Conservation (phyloP, 2,329 filamentous ascomycete species). For the Colletotrichum sp. region DNA sequence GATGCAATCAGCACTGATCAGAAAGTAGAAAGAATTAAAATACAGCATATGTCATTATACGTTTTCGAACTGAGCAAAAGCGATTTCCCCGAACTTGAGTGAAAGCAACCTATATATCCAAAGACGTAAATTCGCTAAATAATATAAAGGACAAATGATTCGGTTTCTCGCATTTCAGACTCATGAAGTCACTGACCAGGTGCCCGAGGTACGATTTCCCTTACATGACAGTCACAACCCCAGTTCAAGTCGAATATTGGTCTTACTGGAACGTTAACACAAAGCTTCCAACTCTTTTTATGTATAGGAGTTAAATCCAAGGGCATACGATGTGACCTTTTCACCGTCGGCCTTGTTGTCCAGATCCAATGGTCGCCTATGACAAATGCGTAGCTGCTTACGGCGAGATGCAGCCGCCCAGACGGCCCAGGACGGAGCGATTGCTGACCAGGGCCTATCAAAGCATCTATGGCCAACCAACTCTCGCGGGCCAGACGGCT, state of each 20-base stretch:
- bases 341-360: not conserved
- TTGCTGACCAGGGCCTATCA: not conserved
- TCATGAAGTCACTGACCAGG: not conserved
- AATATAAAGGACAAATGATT: not conserved
- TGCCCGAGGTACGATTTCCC: not conserved
- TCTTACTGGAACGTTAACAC: not conserved
- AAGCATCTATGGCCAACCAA: not conserved
- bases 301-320: not conserved
- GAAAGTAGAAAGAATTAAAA: not conserved
- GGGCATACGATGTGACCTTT: not conserved
- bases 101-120: not conserved
- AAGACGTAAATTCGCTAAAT: not conserved
- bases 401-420: not conserved
- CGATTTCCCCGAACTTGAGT: not conserved
- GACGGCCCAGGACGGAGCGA: not conserved
- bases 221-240: not conserved
- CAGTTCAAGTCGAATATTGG: not conserved
- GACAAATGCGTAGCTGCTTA: not conserved
- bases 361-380: not conserved
- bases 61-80: not conserved
- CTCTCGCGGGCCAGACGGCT: not conserved
- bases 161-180: not conserved
- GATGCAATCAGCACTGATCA: not conserved
- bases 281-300: not conserved
- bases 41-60: not conserved